Evolutionary conservation across 1,284 basidiomycete genomes (phyloP).

Genomic region (Trametes sp.): DNA sequence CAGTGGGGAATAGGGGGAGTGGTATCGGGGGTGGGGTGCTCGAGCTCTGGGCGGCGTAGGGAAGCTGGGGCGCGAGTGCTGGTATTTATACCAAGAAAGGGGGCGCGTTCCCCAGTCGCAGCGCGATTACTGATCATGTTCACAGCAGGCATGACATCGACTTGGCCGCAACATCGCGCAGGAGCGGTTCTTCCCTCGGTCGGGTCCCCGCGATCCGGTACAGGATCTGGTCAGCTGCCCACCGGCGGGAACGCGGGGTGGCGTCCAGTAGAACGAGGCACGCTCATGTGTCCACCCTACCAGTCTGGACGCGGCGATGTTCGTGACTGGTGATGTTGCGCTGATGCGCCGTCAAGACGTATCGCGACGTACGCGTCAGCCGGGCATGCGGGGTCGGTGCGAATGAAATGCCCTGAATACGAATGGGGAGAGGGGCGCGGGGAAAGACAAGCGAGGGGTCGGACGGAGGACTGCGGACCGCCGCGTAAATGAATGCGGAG

Average conservation of each 20-base stretch:
- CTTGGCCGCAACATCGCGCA: conserved; percentile 19
- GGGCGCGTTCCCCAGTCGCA: conserved; percentile 6
- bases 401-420: not conserved
- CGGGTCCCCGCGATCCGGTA: conserved; percentile 26
- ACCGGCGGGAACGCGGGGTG: conserved; percentile 25
- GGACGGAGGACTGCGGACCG: conserved; percentile 16
- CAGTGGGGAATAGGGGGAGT: conserved; percentile 5
- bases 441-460: not conserved
- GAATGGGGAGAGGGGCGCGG: not conserved
- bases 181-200: conserved; percentile 20
- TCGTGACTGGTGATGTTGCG: conserved; percentile 17
- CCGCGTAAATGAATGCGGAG: conserved; percentile 17
- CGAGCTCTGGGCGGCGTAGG: not conserved
- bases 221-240: conserved; percentile 26
- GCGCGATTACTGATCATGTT: conserved; percentile 28
- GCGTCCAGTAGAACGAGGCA: conserved; percentile 11
- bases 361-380: not conserved
- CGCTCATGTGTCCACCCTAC: conserved; percentile 27
- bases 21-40: not conserved
- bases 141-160: conserved; percentile 16
- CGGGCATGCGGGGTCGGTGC: not conserved
- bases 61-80: not conserved
- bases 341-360: conserved; percentile 6
- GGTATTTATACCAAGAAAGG: conserved; percentile 26
- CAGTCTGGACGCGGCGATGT: conserved; percentile 18